Percentiles rank a stretch among this genome's conserved stretches.
Conservation (phyloP, 495 filamentous ascomycete genomes). For the Talaromyces liani region DNA sequence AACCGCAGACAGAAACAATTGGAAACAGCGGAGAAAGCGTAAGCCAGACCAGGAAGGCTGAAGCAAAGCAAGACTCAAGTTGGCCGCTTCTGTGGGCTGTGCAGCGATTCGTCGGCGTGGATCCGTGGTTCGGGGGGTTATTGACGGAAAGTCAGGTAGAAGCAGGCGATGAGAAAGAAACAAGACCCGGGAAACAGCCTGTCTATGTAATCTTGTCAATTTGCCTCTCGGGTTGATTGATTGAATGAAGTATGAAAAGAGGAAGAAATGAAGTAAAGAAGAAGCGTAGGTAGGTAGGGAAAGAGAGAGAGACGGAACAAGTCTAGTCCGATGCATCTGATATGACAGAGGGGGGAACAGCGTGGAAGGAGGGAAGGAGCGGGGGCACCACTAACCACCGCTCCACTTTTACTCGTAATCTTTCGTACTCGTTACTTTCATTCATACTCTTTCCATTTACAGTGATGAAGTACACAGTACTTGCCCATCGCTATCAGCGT, state of each 20-base stretch:
- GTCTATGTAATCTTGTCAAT: background rate
- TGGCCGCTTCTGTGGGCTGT: background rate
- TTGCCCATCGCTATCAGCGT: background rate
- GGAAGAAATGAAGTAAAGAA: background rate
- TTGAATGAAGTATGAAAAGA: no score
- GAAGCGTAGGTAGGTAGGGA: background rate
- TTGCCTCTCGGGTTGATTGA: background rate
- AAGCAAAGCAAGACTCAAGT: background rate
- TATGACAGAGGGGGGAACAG: background rate
- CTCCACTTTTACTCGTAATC: background rate
- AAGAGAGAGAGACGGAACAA: background rate
- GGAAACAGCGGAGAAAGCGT: background rate
- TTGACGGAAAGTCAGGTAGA: conserved; percentile 3
- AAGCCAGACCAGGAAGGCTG: background rate
- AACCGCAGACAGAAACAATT: background rate
- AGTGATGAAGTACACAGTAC: background rate
- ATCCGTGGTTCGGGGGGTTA: conserved; percentile 3
- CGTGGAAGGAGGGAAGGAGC: background rate
- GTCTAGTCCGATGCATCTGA: background rate
- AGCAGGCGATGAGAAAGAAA: background rate
- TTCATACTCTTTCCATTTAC: background rate
- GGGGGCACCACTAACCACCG: background rate
- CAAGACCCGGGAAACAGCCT: background rate
- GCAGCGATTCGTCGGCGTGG: conserved; percentile 3
- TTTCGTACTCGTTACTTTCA: background rate